Conservation (phyloP, 768 basidiomycete genomes). For the Cystofilobasidium capitatum region DNA sequence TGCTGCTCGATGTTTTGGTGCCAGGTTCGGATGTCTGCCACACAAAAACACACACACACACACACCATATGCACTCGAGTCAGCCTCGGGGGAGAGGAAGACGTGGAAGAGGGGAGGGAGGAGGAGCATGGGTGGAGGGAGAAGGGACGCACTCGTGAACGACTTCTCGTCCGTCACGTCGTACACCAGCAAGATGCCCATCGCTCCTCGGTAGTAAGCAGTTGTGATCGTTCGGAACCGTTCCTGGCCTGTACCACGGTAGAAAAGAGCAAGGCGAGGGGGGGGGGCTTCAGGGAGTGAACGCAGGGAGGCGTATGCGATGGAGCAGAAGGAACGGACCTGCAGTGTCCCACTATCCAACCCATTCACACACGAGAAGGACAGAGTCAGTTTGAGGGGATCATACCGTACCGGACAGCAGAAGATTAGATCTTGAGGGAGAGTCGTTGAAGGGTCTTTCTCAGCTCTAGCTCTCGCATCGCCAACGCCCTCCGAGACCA, state of each 20-base stretch:
- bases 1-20: slow-evolving; percentile 96
- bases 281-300: neutral
- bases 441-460: too few species aligned
- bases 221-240: slow-evolving; percentile 97
- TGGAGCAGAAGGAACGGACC: too few species aligned
- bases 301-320: neutral
- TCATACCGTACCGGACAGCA: too few species aligned
- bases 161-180: slow-evolving; percentile 81
- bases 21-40: slow-evolving; percentile 98
- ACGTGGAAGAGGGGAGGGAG: neutral
- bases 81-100: slow-evolving; percentile 34
- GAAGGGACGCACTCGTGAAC: slow-evolving; percentile 70
- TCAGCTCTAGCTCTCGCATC: too few species aligned
- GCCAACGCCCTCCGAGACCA: too few species aligned
- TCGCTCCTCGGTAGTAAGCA: slow-evolving; percentile 97
- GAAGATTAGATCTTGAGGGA: too few species aligned
- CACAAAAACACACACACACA: too few species aligned
- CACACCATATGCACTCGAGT: too few species aligned
- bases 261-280: neutral
- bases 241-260: slow-evolving; percentile 61
- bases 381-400: too few species aligned
- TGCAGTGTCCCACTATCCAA: too few species aligned
- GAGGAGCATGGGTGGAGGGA: neutral
- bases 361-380: too few species aligned
- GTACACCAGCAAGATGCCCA: slow-evolving; percentile 98